A percentile compares a stretch with the other conserved stretches of the same genome.
Evolutionary conservation across 1,139 yeast genomes (phyloP).

Genomic region (Sugiyamaella pinicola): DNA sequence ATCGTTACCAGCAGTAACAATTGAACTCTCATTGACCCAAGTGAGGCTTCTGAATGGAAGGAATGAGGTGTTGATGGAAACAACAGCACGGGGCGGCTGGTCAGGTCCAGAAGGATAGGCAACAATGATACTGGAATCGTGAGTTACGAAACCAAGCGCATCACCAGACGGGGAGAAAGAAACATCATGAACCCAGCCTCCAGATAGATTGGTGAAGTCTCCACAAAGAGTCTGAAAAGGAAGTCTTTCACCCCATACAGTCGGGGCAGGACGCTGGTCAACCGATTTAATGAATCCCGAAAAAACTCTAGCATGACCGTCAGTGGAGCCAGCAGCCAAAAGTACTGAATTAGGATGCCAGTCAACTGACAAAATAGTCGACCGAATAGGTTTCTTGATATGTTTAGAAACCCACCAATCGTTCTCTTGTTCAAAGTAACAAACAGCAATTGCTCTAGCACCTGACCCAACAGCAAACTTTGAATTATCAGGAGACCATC

Average conservation of each 20-base stretch:
- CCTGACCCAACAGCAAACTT: constrained; percentile 98
- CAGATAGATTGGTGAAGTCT: constrained; percentile 73
- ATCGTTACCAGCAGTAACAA: constrained; percentile 90
- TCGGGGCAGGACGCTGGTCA: constrained; percentile 77
- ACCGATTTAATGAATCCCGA: constrained; percentile 91
- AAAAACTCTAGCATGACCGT: constrained; percentile 91
- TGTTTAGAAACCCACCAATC: constrained; percentile 99
- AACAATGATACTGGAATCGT: constrained; percentile 74
- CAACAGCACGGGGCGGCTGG: constrained; percentile 50
- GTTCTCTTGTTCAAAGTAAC: constrained; percentile 93
- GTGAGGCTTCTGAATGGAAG: constrained; percentile 80
- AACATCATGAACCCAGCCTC: constrained; percentile 93
- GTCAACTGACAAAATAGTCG: constrained; percentile 78
- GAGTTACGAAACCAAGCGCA: constrained; percentile 75
- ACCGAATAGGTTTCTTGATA: constrained; percentile 85
- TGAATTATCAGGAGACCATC: constrained; percentile 90
- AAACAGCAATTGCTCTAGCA: constrained; percentile 90
- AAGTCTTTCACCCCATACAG: constrained; percentile 91
- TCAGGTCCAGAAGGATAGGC: constrained; percentile 79
- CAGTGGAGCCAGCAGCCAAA: constrained; percentile 90
- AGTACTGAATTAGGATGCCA: constrained; percentile 97
- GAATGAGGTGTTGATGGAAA: constrained; percentile 63
- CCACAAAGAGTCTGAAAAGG: constrained; percentile 95
- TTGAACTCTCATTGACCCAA: constrained; percentile 64
- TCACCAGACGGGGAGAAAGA: constrained; percentile 82